Evolutionary conservation across 306 rosid genomes (phyloP).

Genomic region (Phaseolus lunatus): DNA sequence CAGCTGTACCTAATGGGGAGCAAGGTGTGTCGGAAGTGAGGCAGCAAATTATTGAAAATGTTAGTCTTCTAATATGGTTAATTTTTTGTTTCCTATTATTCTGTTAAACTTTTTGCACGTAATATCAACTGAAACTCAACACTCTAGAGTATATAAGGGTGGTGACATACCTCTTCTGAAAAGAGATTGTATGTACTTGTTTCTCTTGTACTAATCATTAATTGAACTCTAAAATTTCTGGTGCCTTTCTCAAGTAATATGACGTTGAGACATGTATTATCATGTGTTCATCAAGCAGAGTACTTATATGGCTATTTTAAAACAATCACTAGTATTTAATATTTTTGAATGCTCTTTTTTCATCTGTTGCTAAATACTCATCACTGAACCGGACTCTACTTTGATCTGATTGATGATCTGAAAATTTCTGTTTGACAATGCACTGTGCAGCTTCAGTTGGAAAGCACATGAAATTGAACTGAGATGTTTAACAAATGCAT

Average conservation of each 20-base stretch:
- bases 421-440: constrained; percentile 25
- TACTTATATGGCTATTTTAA: not conserved
- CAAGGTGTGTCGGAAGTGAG: constrained; percentile 73
- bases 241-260: no score
- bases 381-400: constrained; percentile 1
- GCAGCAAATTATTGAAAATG: constrained; percentile 91
- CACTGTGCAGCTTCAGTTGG: constrained; percentile 19
- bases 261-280: no score
- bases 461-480: not conserved
- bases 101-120: not conserved
- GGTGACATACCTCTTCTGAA: no score
- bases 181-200: no score
- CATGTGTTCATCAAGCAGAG: no score
- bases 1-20: constrained; percentile 78
- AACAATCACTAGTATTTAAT: not conserved
- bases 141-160: not conserved
- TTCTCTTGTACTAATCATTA: no score
- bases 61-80: constrained; percentile 52
- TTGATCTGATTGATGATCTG: constrained; percentile 31
- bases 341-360: not conserved
- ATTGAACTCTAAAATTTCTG: no score
- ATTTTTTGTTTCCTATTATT: constrained; percentile 30
- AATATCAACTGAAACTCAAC: constrained; percentile 23
- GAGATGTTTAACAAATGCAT: not conserved
- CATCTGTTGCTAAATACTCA: constrained; percentile 32